Evolutionary conservation across 208 protist genomes (phyloP), one percentile per base, ranked within the genome.

Genomic region (Acanthamoeba castellanii): DNA sequence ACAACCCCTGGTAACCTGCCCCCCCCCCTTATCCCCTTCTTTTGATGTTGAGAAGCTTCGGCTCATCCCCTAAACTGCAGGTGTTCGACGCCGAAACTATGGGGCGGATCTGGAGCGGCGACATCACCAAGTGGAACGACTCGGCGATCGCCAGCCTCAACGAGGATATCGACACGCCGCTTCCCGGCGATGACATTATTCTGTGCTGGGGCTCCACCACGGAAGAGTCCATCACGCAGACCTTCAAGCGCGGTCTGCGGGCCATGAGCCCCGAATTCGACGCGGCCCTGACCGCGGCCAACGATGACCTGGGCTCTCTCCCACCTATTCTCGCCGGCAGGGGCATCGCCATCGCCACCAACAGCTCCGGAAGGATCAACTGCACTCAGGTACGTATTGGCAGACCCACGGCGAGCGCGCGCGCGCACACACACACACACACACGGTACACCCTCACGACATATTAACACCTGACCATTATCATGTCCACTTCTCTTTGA

Each of bases 51-150:
- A 47, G 42, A 59, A 20, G 16, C 55, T 25, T 25, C 11, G 16
- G 55, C 20, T 59, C 55, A 59, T 2, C 55, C 16, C 20, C 55
- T 20, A 20, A 7, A 57, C 16, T 16, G 16, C 16, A 81, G 70
- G 70, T 81, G 37, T 81, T 81, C 18, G 34, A 81, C 9, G 32
- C n/a, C 6, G 70, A 34, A 22, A 81, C 70, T 3, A 20, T 81
- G 30, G 70, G 70, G 6, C 25, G 32, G 11, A 81, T 81, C 27
- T 81, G 70, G 70, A 50, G 34, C 34, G 70, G 70, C 32, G 5
- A 81, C 32, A 81, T 81, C 70, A 81, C 70, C 37, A 34, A 81
- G 70, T 81, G 70, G 70, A 47, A 81, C 22, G 70, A 81, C 32
- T n/a, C 11, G 70, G 70, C 70, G 25, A 32, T 81, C 32, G 70